These are phyloP conservation scores for Wallacemonas sp. DNA, from an alignment of 208 protist species.

Conservation along the genomic window DNA sequence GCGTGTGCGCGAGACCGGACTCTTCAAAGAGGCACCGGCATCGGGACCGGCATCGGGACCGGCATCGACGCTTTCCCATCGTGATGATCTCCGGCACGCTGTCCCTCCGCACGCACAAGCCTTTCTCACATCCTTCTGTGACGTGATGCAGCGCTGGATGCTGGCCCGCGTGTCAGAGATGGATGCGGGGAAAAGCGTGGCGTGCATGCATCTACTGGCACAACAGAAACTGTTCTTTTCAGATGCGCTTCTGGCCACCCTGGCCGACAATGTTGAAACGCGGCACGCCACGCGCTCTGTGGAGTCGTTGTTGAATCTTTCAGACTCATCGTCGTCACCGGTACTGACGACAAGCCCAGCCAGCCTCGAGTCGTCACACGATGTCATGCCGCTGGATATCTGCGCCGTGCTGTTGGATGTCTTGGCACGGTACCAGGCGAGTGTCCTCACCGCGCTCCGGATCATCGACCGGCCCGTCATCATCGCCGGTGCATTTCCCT, in stretches of 20 bases:
- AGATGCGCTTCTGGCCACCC: constrained; percentile 54
- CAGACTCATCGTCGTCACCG: no score
- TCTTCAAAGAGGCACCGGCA: not conserved
- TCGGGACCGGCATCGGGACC: not conserved
- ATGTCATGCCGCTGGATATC: constrained; percentile 13
- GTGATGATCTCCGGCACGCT: no score
- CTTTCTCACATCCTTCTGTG: constrained; percentile 26
- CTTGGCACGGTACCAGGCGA: constrained; percentile 49
- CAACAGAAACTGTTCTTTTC: constrained; percentile 50
- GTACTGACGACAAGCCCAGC: no score
- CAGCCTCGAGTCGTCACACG: no score
- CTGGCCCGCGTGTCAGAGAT: constrained; percentile 28
- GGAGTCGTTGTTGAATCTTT: no score
- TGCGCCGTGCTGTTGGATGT: constrained; percentile 48
- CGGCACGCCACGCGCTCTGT: not conserved
- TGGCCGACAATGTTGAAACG: constrained; percentile 52
- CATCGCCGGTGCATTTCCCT: no score
- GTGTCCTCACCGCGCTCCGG: not conserved
- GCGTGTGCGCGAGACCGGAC: not conserved
- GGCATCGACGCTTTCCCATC: no score
- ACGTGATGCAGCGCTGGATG: constrained; percentile 44
- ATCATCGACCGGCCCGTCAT: not conserved
- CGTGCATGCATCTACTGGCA: constrained; percentile 57
- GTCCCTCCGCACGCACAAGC: no score
- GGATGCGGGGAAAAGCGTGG: constrained; percentile 31